Evolutionary conservation across 805 yeast species (phyloP), one percentile per base, ranked within the genome.

Genomic region (Ascoidea asiatica): DNA sequence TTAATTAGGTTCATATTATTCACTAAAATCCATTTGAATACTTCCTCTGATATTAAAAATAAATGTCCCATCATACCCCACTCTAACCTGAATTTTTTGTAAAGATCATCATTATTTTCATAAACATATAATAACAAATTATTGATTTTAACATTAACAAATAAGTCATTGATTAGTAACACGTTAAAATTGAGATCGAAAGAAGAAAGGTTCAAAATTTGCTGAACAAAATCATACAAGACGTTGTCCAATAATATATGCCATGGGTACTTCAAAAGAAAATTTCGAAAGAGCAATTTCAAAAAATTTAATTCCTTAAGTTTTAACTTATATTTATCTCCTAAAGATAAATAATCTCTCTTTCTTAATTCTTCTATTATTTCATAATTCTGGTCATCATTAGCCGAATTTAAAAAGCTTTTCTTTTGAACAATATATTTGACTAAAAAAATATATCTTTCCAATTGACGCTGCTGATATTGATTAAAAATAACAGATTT

Each of bases 211-310:
- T 87, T 88, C 59, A 92, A 74, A 18, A 92, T 78, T 60, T 92
- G 99, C 61, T 92, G 99, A 29, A 92, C 81, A 49, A 92, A 77
- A 63, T 92, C 99, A 68, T 90, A 92, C 6, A 92, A 95, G 46
- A 92, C 98, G 56, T 90, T 92, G 62, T 92, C 98, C 68, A 92
- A 73, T 57, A 92, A 92, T 58, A 92, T 92, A 60, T 92, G 92
- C 97, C 97, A 92, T 5, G 97, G 96, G 61, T 80, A 87, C 48
- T 72, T 66, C 11, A 44, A 35, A 61, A 89, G 79, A 56, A 92
- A 86, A 71, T 83, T 77, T 21, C 72, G 63, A 21, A 88, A 63
- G n/a, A 89, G 79, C 19, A 76, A 72, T 19, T 75, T 65, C 29
- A 89, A 69, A 47, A 87, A 77, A 35, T 73, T 71, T 59, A 77